Evolutionary conservation across 176 grass and related monocot species (phyloP).

Genomic region (Ampelocalamus luodianensis): DNA sequence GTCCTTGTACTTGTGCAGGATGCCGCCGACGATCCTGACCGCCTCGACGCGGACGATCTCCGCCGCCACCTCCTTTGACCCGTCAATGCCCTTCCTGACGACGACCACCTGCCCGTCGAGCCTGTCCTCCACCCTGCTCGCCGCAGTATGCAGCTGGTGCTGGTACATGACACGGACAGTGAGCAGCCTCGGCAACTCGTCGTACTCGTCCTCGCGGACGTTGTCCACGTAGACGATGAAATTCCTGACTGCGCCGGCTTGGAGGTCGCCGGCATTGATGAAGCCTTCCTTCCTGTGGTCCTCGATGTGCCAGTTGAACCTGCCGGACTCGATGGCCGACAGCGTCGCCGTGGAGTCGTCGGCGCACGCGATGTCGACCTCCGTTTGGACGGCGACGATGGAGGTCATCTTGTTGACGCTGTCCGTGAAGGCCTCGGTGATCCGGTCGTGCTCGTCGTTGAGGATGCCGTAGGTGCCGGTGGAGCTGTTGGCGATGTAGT

Average conservation of each 20-base stretch:
- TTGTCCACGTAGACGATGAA: constrained; percentile 4
- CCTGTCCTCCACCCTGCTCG: not conserved
- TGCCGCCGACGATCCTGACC: not conserved
- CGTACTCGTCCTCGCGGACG: not conserved
- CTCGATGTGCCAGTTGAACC: not conserved
- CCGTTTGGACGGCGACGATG: not conserved
- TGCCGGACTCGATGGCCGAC: not conserved
- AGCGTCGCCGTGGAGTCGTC: not conserved
- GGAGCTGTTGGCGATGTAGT: not conserved
- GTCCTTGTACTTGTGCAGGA: not conserved
- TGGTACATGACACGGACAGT: not conserved
- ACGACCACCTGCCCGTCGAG: not conserved
- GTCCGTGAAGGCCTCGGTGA: not conserved
- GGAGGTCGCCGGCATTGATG: not conserved
- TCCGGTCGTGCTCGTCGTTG: too few species aligned
- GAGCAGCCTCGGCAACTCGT: not conserved
- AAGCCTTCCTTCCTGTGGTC: accelerated
- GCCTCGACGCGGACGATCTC: constrained; percentile 4
- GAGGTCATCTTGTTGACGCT: not conserved
- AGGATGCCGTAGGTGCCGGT: not conserved
- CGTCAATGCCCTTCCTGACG: too few species aligned
- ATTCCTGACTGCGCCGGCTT: not conserved
- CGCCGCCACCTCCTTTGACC: not conserved
- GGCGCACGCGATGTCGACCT: not conserved
- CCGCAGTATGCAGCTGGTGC: not conserved